A percentile compares a stretch with the other conserved stretches of the same genome.
These are phyloP conservation scores for Umbelopsis ramanniana DNA, from an alignment of 192 early-diverging fungal species.

Conservation along the genomic window DNA sequence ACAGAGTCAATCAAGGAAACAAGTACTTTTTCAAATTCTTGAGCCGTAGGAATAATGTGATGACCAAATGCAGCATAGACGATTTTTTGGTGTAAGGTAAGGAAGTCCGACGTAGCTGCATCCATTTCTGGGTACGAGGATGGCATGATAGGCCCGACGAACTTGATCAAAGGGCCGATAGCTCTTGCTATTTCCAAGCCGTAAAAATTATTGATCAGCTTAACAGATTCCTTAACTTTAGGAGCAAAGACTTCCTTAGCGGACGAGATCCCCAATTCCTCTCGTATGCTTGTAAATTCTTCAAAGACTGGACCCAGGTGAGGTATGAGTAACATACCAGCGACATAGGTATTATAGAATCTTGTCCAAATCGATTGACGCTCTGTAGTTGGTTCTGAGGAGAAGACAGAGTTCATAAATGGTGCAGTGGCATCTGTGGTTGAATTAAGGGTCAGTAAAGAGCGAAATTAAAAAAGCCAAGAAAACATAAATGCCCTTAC, in stretches of 20 bases:
- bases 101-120: not conserved
- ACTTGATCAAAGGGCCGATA: slow-evolving; percentile 28
- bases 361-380: not conserved
- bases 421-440: slow-evolving; percentile 17
- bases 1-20: slow-evolving; percentile 30
- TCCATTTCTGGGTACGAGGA: slow-evolving; percentile 24
- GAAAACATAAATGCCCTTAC: not conserved
- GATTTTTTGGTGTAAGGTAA: slow-evolving; percentile 23
- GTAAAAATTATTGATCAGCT: slow-evolving; percentile 33
- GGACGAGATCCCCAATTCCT: not conserved
- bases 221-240: slow-evolving; percentile 24
- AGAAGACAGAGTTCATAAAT: slow-evolving; percentile 22
- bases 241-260: not conserved
- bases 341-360: slow-evolving; percentile 9
- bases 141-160: slow-evolving; percentile 42
- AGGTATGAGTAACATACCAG: not conserved
- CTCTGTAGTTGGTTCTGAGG: slow-evolving; percentile 1
- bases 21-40: slow-evolving; percentile 27
- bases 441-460: not conserved
- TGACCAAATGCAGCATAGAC: slow-evolving; percentile 42
- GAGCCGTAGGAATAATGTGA: not conserved
- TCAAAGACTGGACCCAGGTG: not conserved
- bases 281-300: not conserved
- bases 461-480: not conserved
- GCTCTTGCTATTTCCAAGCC: slow-evolving; percentile 33